Evolutionary conservation across 2,329 filamentous ascomycete genomes (phyloP), one percentile per base, ranked within the genome.

Genomic region (Ceratocystis smalleyi): DNA sequence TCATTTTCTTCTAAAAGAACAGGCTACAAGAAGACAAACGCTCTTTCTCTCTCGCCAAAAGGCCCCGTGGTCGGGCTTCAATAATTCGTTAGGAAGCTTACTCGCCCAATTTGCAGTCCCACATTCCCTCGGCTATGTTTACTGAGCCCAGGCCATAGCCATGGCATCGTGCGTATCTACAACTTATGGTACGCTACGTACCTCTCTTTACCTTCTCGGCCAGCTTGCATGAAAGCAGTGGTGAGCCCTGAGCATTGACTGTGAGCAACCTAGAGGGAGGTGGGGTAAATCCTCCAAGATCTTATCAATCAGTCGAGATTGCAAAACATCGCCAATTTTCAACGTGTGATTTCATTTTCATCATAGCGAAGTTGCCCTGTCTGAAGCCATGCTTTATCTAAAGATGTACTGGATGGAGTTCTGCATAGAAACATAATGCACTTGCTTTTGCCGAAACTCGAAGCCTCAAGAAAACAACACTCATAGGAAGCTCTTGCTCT

Each of bases 271-370:
- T 12, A 10, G 15, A 30, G 17, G 30, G 54, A 30, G 27, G 17
- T 35, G 8, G 27, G 54, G 17, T 57, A 17, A 35, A 35, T 35
- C 27, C 54, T 49, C 2, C 24, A 62, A 63, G 65, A 66, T 66
- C 65, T 66, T 64, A 66, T 66, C 65, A 66, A 66, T 66, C 65
- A 66, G 65, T 64, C 49, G 55, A 40, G 45, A 17, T 40, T 59
- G 6, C 43, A 19, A 55, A 47, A 24, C 59, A 65, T 65, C 63
- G 17, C 63, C 19, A 65, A 15, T 19, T 45, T 19, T 27, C 24
- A 4, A 12, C 45, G 47, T 7, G 1, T 24, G 15, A 15, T n/a
- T 35, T 57, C 27, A 15, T 35, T 57, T 57, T 10, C 27, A 19
- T 35, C 27, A 32, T 4, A 55, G 17, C 27, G 5, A 35, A 15